Evolutionary conservation across 495 filamentous ascomycete genomes (phyloP).

Genomic region (Lichina pygmaea): DNA sequence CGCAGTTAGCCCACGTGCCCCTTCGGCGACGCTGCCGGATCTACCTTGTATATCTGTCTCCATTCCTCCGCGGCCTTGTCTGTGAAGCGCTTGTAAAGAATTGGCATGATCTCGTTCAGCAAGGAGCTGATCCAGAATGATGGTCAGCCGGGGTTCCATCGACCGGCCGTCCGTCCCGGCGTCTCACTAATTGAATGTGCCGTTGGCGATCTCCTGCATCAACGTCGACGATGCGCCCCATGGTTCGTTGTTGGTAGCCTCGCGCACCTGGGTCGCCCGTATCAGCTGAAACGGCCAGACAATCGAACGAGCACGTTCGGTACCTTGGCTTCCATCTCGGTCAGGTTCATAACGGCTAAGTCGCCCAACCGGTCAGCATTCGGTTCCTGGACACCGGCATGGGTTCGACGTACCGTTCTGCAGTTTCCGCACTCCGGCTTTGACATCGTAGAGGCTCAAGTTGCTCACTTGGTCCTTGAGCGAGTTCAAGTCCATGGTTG

Average conservation of each 20-base stretch:
- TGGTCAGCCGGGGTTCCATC: too few species aligned
- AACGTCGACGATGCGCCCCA: constrained; percentile 79
- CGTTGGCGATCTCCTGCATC: constrained; percentile 94
- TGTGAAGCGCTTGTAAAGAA: constrained; percentile 98
- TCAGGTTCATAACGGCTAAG: constrained; percentile 95
- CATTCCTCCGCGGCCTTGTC: constrained; percentile 97
- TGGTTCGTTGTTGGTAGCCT: constrained; percentile 94
- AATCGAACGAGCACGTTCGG: neutral
- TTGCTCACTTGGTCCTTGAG: constrained; percentile 79
- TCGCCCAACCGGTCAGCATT: constrained; percentile 7
- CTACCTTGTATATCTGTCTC: constrained; percentile 93
- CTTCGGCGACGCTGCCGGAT: neutral
- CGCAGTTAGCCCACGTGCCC: neutral
- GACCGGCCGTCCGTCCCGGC: too few species aligned
- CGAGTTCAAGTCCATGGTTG: constrained; percentile 56
- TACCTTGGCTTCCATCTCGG: constrained; percentile 98
- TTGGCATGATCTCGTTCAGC: constrained; percentile 98
- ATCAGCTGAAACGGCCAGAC: neutral
- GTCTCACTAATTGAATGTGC: constrained; percentile 86
- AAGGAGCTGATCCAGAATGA: constrained; percentile 34
- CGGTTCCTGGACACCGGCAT: neutral
- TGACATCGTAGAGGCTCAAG: constrained; percentile 86
- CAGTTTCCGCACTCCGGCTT: constrained; percentile 87
- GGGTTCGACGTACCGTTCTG: constrained; percentile 59
- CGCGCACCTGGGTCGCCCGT: constrained; percentile 35